Evolutionary conservation across 192 early-diverging fungal genomes (phyloP), one percentile per base, ranked within the genome.

Genomic region (Coemansia sp.): DNA sequence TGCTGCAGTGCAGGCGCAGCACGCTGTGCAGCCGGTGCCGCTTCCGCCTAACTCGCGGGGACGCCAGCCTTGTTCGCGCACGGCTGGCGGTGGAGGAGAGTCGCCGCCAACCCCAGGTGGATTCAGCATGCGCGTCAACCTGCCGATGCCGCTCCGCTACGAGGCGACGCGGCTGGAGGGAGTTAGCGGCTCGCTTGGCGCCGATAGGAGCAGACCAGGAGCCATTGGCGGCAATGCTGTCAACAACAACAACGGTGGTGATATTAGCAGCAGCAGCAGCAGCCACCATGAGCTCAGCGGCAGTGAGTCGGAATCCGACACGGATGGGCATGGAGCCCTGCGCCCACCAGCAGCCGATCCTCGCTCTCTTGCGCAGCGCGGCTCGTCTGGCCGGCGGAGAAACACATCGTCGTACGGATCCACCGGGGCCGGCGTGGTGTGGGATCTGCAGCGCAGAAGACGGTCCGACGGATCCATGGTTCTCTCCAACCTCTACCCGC

Each of bases 111-210:
- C 66, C 6, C 58, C 66, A 4, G 32, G 37, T 18, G 68, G 45
- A 5, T 82, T 82, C 48, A 82, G 72, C 56, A 74, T 77, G 71
- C 65, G 59, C 5, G 75, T 82, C 36, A 82, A 82, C 40, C 58
- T 83, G 42, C 81, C 75, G 0, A 83, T 77, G 81, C 81, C 76
- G 9, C 49, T 64, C 32, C 66, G 72, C 18, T 77, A 83, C 36
- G 76, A 83, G 60, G 56, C 74, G 7, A 67, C 58, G 3, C 68
- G 65, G 21, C 36, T 49, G 16, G 42, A 54, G 51, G 8, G 61
- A 32, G 11, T 16, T n/a, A 51, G 45, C 47, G 49, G 49, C 10
- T 52, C 49, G 9, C 49, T 52, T 52, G 26, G 6, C 8, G 49
- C 49, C 21, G 49, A 22, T 16, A 9, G 67, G 37, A 61, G 63